phyloP scores from a whole-genome alignment of 768 basidiomycete species.

The Strobilomyces confusus region DNA sequence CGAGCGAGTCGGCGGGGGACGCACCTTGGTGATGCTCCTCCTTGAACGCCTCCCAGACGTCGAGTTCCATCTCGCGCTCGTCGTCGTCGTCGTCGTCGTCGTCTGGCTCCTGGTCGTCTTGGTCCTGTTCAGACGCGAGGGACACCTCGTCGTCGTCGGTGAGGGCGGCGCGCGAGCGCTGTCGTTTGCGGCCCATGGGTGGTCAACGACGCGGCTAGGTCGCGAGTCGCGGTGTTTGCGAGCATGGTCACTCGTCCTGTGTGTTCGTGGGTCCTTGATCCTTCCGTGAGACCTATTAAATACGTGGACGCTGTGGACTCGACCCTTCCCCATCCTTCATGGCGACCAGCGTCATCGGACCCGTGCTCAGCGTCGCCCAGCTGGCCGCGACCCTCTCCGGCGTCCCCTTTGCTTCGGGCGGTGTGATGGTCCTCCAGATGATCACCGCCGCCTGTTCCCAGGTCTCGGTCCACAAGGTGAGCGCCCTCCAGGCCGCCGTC shows the following conservation, averaged over 20 bases:
- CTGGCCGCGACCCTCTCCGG: slow-evolving; percentile 43
- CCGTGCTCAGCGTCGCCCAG: slow-evolving; percentile 33
- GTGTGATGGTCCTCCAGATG: slow-evolving; percentile 40
- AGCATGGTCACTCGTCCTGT: too few relatives aligned
- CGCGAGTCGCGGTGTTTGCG: too few relatives aligned
- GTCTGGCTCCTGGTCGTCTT: not conserved
- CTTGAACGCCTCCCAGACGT: slow-evolving; percentile 70
- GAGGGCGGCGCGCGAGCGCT: slow-evolving; percentile 40
- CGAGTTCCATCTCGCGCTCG: slow-evolving; percentile 49
- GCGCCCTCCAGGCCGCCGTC: not conserved
- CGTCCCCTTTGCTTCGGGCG: slow-evolving; percentile 44
- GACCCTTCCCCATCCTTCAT: slow-evolving; percentile 8
- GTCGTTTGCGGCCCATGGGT: slow-evolving; percentile 41
- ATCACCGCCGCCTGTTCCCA: slow-evolving; percentile 45
- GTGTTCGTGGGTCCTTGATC: slow-evolving; percentile 1
- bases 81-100: not conserved
- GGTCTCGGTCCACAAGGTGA: slow-evolving; percentile 48
- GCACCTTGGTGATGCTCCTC: slow-evolving; percentile 79
- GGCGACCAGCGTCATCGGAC: slow-evolving; percentile 13
- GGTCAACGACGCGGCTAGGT: too few relatives aligned
- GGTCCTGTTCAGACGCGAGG: slow-evolving; percentile 11
- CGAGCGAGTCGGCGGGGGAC: slow-evolving; percentile 5
- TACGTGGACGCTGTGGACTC: not conserved
- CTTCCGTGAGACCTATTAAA: too few relatives aligned
- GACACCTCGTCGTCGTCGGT: slow-evolving; percentile 21